Conservation (phyloP, 768 basidiomycete species). For the Suillus lakei region DNA sequence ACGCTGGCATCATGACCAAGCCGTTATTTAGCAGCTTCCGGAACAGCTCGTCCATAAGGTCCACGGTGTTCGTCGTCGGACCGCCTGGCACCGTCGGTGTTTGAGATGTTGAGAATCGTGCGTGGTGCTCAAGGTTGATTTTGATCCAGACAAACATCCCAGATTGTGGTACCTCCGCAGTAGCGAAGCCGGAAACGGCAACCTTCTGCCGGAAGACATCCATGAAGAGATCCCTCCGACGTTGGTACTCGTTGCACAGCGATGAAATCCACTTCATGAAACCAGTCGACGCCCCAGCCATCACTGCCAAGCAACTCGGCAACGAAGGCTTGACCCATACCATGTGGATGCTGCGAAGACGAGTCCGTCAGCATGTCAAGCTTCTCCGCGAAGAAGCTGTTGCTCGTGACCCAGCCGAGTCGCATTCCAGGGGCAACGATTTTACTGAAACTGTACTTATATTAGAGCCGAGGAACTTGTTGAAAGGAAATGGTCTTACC, state of each 20-base stretch:
- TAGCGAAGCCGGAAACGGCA: constrained; percentile 36
- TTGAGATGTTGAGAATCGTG: constrained; percentile 38
- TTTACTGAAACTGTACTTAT: constrained; percentile 47
- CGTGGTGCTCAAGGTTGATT: constrained; percentile 48
- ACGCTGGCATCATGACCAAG: constrained; percentile 54
- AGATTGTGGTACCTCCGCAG: constrained; percentile 41
- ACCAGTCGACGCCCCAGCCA: constrained; percentile 50
- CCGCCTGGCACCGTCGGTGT: constrained; percentile 20
- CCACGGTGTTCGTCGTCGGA: constrained; percentile 44
- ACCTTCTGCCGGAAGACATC: constrained; percentile 41
- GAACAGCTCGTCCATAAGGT: constrained; percentile 54
- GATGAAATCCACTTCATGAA: constrained; percentile 52
- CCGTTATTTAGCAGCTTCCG: constrained; percentile 44
- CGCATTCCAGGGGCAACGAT: constrained; percentile 59
- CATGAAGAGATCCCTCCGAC: constrained; percentile 54
- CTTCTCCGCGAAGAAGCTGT: constrained; percentile 44
- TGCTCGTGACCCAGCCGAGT: constrained; percentile 54
- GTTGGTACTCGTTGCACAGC: constrained; percentile 55
- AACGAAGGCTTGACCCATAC: constrained; percentile 52
- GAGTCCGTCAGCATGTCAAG: constrained; percentile 50
- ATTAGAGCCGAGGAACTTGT: neutral
- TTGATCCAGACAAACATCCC: constrained; percentile 65
- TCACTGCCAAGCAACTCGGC: constrained; percentile 44
- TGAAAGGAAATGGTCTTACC: constrained; percentile 26
- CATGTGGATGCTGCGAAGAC: constrained; percentile 55